Evolutionary conservation across 306 rosid species (phyloP).

Genomic region (Cucumis sativus): DNA sequence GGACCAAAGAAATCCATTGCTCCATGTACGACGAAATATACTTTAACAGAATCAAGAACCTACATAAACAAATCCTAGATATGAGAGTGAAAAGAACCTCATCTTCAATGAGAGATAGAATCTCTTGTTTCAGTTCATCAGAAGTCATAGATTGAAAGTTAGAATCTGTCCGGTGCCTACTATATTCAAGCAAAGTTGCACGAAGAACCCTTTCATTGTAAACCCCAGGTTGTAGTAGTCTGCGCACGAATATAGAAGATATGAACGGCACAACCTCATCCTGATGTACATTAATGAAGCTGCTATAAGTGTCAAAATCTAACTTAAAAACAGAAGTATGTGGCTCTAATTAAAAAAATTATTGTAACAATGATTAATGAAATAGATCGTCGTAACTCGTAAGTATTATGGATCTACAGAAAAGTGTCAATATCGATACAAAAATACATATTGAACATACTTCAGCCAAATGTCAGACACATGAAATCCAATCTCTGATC

Average conservation of each 20-base stretch:
- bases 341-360: neutral
- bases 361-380: neutral
- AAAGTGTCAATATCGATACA: neutral
- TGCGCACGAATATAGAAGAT: slow-evolving; percentile 67
- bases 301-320: slow-evolving; percentile 5
- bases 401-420: neutral
- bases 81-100: slow-evolving; percentile 43
- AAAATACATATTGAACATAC: neutral
- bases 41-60: neutral
- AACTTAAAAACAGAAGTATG: neutral
- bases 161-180: slow-evolving; percentile 65
- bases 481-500: neutral
- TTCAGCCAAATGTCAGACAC: neutral
- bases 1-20: neutral
- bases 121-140: slow-evolving; percentile 75
- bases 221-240: slow-evolving; percentile 85
- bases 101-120: slow-evolving; percentile 72
- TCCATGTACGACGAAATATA: neutral
- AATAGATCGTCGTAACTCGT: neutral
- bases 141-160: slow-evolving; percentile 64
- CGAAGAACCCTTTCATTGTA: slow-evolving; percentile 59
- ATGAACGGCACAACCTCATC: slow-evolving; percentile 54
- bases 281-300: slow-evolving; percentile 28
- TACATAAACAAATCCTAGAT: neutral
- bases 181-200: slow-evolving; percentile 65